Conservation (phyloP, 257 asterid genomes). For the Henckelia pumila region DNA sequence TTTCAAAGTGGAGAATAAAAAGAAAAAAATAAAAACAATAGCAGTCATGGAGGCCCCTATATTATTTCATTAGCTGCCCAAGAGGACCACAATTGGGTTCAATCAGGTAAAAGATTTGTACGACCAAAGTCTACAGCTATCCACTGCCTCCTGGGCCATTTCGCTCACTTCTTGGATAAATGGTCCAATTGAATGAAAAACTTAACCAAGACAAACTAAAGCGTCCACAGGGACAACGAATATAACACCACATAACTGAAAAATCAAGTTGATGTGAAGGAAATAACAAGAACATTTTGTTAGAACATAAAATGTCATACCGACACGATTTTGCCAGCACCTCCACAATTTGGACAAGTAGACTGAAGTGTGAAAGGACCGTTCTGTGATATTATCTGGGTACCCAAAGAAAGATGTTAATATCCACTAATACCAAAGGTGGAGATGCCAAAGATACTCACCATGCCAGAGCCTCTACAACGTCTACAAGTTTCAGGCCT, state of each 20-base stretch:
- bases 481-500: conserved; percentile 90
- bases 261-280: background rate
- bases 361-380: conserved; percentile 57
- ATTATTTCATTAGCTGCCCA: conserved; percentile 1
- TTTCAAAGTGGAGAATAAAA: background rate
- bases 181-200: conserved; percentile 3
- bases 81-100: background rate
- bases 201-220: background rate
- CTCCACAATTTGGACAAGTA: conserved; percentile 68
- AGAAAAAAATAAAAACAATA: background rate
- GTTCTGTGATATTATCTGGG: conserved; percentile 50
- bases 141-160: background rate
- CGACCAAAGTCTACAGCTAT: background rate
- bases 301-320: conserved; percentile 41
- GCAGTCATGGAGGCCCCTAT: background rate
- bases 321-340: conserved; percentile 77
- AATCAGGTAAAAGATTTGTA: background rate
- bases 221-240: conserved; percentile 2
- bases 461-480: conserved; percentile 91
- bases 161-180: conserved; percentile 3
- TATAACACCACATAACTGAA: conserved; percentile 4
- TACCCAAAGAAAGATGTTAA: conserved; percentile 17
- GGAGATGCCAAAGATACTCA: conserved; percentile 36
- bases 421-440: conserved; percentile 7
- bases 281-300: background rate